Base-by-base conservation (phyloP, 257 asterid genomes). In the Handroanthus guayacan region DNA sequence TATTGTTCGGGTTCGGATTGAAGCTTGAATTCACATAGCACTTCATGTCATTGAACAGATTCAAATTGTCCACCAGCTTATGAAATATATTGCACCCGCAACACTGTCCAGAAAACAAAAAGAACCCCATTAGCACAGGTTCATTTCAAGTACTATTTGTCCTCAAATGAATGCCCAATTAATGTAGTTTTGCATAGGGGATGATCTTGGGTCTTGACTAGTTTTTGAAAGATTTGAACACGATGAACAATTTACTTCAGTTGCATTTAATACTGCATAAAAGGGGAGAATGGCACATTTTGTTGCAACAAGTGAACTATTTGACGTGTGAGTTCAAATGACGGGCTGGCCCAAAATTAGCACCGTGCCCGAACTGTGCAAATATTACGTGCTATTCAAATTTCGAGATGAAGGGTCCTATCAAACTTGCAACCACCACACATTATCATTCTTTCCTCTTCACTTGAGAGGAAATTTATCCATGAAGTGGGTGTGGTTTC, bases 1-100 rank as follows among this genome's bases (percentile, higher is more conserved):
- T 75, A 45, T 82, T 78, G 62, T 82, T 81, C 1, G 84, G 84
- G 80, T 86, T 78, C 5, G 97, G 98, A 62, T 94, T 88, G 92
- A 95, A 95, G 83, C 89, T 89, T 8, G 97, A 74, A 82, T 73
- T 79, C 82, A 91, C 99, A 41, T 95, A 92, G 86, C 99, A 95
- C 81, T 93, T 93, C 98, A 95, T 93, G 73, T 84, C 99, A 44
- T 86, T 89, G 77, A 95, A 95, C 75, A 92, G 89, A 77, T 93
- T 91, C 92, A 95, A 67, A 78, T 93, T 90, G 79, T 95, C 99
- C 85, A 95, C 99, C 81, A 93, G 90, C 88, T 94, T 94, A 83
- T 94, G 99, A 83, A 81, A 92, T 68, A 92, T 81, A 81, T 92
- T 92, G 91, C 99, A 95, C 65, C 99, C 99, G 68, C 98, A 95